Evolutionary conservation across 768 basidiomycete species (phyloP), one percentile per base, ranked within the genome.

Genomic region (Hygrophorus russula): DNA sequence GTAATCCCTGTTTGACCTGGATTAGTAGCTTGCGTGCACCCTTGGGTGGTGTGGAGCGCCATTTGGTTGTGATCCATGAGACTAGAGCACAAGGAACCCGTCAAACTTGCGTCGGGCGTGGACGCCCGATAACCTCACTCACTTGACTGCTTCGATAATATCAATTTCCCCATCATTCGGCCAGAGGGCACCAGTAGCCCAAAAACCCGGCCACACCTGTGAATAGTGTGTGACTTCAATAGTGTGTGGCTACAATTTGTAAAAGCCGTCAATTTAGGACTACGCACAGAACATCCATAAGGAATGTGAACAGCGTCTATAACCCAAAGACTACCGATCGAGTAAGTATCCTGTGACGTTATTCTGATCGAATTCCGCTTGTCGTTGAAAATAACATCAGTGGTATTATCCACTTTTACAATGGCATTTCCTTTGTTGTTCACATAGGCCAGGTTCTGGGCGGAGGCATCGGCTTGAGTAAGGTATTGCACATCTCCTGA

Each of bases 361-460:
- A 76, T 67, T 35, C 68, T 58, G 42, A 73, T 59, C 63, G 82
- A 66, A 50, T 79, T 74, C 33, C 85, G 64, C 48, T 75, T 69
- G 14, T 64, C 54, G 12, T 60, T 44, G n/a, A 50, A 47, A 1
- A 67, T 51, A 2, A 83, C 70, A 44, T 67, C 63, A 5, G 73
- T 75, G 1, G 64, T 65, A 49, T 86, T 82, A 62, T 87, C 86
- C 2, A 89, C 87, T 50, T 70, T 74, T 38, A 90, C 66, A 47
- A 90, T 73, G 5, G 74, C 78, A 45, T 76, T 70, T 5, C 78
- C 74, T 2, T 67, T 67, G 34, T 51, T 49, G 49, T 80, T 76
- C 47, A 82, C 57, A 49, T 71, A 82, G 5, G 74, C 72, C 5
- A 87, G 65, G 1, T 59, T 55, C 46, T 61, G 55, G 13, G 45